These are phyloP conservation scores for Remersonia thermophila DNA, from an alignment of 2,329 filamentous ascomycete species.

Conservation along the genomic window DNA sequence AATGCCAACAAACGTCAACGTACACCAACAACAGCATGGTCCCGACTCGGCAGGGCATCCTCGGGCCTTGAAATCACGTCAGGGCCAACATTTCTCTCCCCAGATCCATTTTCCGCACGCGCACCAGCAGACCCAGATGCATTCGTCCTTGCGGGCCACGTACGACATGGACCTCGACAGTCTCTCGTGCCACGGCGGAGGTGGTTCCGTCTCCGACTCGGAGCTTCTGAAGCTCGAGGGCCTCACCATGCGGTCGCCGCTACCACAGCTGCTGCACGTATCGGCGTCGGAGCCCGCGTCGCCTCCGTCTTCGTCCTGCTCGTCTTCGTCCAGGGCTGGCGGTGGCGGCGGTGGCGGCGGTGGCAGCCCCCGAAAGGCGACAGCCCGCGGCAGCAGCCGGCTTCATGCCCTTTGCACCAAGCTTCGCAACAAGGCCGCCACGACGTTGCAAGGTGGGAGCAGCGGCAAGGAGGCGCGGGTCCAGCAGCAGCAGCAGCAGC, in stretches of 20 bases:
- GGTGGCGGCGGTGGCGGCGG: too few species aligned
- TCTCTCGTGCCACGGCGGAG: background rate
- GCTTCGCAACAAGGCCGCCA: slow-evolving; percentile 20
- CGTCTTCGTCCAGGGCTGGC: background rate
- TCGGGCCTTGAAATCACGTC: background rate
- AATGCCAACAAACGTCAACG: too few species aligned
- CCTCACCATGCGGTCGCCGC: slow-evolving; percentile 21
- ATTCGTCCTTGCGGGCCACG: background rate
- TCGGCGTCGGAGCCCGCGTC: slow-evolving; percentile 13
- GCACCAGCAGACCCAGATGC: background rate
- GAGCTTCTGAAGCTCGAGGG: slow-evolving; percentile 23
- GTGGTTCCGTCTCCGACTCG: slow-evolving; percentile 21
- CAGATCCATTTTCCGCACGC: slow-evolving; percentile 1
- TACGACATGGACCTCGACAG: slow-evolving; percentile 1
- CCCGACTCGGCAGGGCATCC: background rate
- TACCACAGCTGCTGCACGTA: slow-evolving; percentile 11
- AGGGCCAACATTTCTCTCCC: background rate
- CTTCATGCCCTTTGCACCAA: slow-evolving; percentile 22
- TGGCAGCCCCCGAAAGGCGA: slow-evolving; percentile 16
- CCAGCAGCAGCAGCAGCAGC: slow-evolving; percentile 1
- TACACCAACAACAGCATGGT: background rate
- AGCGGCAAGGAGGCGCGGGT: too few species aligned
- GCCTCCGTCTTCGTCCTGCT: slow-evolving; percentile 11
- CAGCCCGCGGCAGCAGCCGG: slow-evolving; percentile 9
- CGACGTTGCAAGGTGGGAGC: slow-evolving; percentile 7